A percentile compares a stretch with the other conserved stretches of the same genome.
Conservation (phyloP, 306 rosid genomes). For the Cucurbita argyrosperma region DNA sequence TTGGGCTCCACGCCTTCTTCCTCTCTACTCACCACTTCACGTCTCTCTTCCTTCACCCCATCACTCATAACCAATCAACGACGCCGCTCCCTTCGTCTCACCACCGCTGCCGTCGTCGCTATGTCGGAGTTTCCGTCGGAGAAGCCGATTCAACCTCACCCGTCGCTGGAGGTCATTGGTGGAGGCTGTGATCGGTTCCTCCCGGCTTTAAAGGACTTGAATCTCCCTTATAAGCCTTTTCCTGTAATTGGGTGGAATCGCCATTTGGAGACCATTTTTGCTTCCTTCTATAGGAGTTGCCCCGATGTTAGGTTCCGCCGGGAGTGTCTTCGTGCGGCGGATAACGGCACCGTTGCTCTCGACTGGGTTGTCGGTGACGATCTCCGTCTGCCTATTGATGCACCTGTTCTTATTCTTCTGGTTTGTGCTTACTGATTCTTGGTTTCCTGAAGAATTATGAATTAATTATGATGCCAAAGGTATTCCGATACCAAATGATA, state of each 20-base stretch:
- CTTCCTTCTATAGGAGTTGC: constrained; percentile 48
- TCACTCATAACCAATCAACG: neutral
- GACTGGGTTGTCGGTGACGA: constrained; percentile 79
- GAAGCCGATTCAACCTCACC: constrained; percentile 15
- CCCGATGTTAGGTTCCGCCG: constrained; percentile 58
- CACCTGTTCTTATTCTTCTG: constrained; percentile 73
- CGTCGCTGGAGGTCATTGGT: constrained; percentile 50
- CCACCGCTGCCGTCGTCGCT: constrained; percentile 7
- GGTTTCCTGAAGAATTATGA: neutral
- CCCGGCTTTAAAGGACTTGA: constrained; percentile 22
- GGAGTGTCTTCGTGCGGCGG: constrained; percentile 48
- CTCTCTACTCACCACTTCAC: neutral
- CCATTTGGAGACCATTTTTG: constrained; percentile 78
- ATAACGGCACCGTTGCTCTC: constrained; percentile 59
- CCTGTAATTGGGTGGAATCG: constrained; percentile 42
- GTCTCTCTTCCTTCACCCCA: neutral
- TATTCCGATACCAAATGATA: neutral
- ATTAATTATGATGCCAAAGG: neutral
- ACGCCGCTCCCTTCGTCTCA: constrained; percentile 3
- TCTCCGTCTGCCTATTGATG: constrained; percentile 22
- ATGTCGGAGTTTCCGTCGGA: constrained; percentile 14
- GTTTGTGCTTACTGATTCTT: constrained; percentile 22
- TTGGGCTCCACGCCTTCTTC: constrained; percentile 6
- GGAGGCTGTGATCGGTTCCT: constrained; percentile 41
- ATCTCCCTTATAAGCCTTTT: constrained; percentile 38